These are phyloP conservation scores for Phytophthora sojae DNA, from an alignment of 352 stramenopile genomes.

Conservation along the genomic window DNA sequence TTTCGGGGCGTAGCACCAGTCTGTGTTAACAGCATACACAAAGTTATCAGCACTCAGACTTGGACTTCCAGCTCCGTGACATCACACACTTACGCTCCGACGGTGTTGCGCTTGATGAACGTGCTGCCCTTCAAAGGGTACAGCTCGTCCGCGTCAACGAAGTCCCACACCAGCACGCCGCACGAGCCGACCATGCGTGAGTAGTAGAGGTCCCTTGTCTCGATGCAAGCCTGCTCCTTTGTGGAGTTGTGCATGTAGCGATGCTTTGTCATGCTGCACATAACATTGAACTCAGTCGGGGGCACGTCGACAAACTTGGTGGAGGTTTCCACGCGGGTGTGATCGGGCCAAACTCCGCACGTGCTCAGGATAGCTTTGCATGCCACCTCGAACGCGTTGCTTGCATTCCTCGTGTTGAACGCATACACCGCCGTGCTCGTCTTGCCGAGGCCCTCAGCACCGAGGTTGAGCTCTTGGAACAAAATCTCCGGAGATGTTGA, in stretches of 20 bases:
- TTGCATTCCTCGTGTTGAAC: slow-evolving; percentile 38
- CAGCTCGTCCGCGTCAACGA: slow-evolving; percentile 50
- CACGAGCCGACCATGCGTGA: slow-evolving; percentile 37
- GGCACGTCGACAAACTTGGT: slow-evolving; percentile 33
- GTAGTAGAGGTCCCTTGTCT: slow-evolving; percentile 39
- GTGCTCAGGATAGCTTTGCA: slow-evolving; percentile 36
- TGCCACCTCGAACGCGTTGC: slow-evolving; percentile 35
- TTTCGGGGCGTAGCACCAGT: slow-evolving; percentile 33
- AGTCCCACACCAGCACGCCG: slow-evolving; percentile 53
- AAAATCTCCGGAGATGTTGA: slow-evolving; percentile 39
- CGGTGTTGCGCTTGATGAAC: slow-evolving; percentile 40
- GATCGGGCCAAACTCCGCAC: slow-evolving; percentile 37
- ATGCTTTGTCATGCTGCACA: slow-evolving; percentile 32
- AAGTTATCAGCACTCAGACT: not conserved
- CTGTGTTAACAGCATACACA: slow-evolving; percentile 1
- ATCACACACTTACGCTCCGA: slow-evolving; percentile 40
- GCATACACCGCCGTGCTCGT: slow-evolving; percentile 49
- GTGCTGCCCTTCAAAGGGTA: slow-evolving; percentile 34
- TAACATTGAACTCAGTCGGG: slow-evolving; percentile 28
- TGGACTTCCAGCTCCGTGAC: no score
- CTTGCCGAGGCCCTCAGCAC: slow-evolving; percentile 28
- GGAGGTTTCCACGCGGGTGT: slow-evolving; percentile 31
- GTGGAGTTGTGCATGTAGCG: slow-evolving; percentile 26
- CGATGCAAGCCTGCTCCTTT: slow-evolving; percentile 26
- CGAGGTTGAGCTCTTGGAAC: slow-evolving; percentile 42